Conservation (phyloP, 441 rosid genomes). For the Metrosideros polymorpha region DNA sequence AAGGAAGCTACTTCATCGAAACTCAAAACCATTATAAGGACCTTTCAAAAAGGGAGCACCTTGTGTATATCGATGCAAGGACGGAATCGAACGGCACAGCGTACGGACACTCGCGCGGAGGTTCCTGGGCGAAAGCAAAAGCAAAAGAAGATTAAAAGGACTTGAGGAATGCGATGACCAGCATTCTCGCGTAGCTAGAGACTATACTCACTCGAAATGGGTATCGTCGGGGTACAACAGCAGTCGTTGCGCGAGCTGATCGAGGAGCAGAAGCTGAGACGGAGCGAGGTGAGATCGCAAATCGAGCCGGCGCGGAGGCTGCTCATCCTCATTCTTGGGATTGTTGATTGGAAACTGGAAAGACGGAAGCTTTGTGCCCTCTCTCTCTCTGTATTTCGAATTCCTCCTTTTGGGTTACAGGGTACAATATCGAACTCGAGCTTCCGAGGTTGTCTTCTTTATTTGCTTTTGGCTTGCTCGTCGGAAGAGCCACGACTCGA, state of each 20-base stretch:
- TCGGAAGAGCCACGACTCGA: neutral
- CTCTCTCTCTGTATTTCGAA: neutral
- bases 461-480: neutral
- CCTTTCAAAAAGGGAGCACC: conserved; percentile 24
- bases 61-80: conserved; percentile 93
- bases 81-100: conserved; percentile 65
- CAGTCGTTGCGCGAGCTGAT: neutral
- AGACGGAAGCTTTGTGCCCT: neutral
- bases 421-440: neutral
- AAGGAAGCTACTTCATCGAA: neutral
- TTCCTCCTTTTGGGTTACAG: neutral
- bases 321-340: neutral
- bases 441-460: neutral
- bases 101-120: conserved; percentile 19
- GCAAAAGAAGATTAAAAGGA: neutral
- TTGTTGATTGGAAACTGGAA: neutral
- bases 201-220: neutral
- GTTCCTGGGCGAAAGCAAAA: conserved; percentile 18
- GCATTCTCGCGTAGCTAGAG: neutral
- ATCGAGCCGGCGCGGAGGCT: neutral
- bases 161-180: neutral
- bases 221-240: neutral
- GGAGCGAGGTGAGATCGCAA: neutral
- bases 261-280: neutral
- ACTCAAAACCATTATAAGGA: neutral